Evolutionary conservation across 768 basidiomycete genomes (phyloP).

Genomic region (Serendipita sp.): DNA sequence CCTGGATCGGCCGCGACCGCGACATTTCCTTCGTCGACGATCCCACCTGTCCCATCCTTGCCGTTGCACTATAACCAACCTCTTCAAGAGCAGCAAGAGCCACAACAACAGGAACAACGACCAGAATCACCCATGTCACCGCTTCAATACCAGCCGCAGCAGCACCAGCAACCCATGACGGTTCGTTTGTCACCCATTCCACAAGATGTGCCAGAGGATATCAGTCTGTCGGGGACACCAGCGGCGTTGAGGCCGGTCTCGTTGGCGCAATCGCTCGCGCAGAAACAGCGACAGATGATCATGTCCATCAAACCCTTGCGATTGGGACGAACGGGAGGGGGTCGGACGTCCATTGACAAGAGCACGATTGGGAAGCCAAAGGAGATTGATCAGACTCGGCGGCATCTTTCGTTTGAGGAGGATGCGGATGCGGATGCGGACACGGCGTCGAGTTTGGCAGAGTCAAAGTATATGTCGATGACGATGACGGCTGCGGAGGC

Average conservation of each 20-base stretch:
- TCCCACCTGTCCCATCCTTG: not conserved
- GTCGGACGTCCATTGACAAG: not conserved
- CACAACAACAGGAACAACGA: too few species aligned
- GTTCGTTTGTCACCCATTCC: not conserved
- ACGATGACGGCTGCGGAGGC: conserved; percentile 2
- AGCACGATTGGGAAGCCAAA: not conserved
- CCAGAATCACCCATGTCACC: too few species aligned
- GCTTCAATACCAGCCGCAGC: not conserved
- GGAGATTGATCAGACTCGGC: not conserved
- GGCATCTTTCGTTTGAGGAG: not conserved
- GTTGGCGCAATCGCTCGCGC: not conserved
- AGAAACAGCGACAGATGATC: not conserved
- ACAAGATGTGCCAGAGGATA: not conserved
- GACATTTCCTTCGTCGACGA: too few species aligned
- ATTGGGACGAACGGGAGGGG: not conserved
- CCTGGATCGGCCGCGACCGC: too few species aligned
- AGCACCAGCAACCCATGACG: not conserved
- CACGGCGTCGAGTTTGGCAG: not conserved
- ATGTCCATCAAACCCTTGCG: conserved; percentile 1
- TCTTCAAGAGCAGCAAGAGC: not conserved
- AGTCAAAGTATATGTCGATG: not conserved
- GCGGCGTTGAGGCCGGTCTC: not conserved
- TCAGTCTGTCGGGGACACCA: conserved; percentile 1
- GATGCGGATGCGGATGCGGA: not conserved
- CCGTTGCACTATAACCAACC: too few species aligned